Evolutionary conservation across 2,329 filamentous ascomycete species (phyloP).

Genomic region (Orbilia brochopaga): DNA sequence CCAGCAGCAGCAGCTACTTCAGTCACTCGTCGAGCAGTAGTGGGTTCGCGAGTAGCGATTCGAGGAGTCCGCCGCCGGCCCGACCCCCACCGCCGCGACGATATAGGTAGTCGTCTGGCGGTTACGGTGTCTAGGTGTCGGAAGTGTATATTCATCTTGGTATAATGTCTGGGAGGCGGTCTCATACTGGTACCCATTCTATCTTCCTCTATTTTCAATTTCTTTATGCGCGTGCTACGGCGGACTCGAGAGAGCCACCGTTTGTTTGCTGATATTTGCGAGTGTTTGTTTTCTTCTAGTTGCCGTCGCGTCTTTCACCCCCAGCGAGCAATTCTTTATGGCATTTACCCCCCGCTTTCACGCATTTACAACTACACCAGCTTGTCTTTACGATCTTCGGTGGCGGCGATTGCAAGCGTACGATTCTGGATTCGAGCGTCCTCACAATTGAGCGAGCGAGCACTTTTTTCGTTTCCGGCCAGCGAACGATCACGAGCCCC

Average conservation of each 20-base stretch:
- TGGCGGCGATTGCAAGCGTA: conserved; percentile 15
- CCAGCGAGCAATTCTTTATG: conserved; percentile 21
- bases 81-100: conserved; percentile 36
- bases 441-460: conserved; percentile 27
- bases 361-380: no score
- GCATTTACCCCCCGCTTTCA: conserved; percentile 14
- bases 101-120: conserved; percentile 29
- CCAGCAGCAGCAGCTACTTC: conserved; percentile 45
- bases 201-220: conserved; percentile 20
- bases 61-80: conserved; percentile 37
- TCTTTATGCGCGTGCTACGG: conserved; percentile 10
- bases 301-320: conserved; percentile 16
- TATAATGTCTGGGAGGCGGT: conserved; percentile 7
- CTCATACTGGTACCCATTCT: not conserved
- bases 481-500: not conserved
- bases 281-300: conserved; percentile 24
- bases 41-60: conserved; percentile 43
- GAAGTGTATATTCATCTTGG: not conserved
- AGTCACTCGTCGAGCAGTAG: conserved; percentile 51
- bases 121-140: not conserved
- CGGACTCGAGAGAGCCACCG: conserved; percentile 14
- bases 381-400: conserved; percentile 21
- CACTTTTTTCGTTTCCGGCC: conserved; percentile 14
- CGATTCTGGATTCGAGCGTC: conserved; percentile 26
- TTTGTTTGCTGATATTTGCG: conserved; percentile 32